Conservation (phyloP, 192 early-diverging fungal genomes). For the Coemansia sp. region DNA sequence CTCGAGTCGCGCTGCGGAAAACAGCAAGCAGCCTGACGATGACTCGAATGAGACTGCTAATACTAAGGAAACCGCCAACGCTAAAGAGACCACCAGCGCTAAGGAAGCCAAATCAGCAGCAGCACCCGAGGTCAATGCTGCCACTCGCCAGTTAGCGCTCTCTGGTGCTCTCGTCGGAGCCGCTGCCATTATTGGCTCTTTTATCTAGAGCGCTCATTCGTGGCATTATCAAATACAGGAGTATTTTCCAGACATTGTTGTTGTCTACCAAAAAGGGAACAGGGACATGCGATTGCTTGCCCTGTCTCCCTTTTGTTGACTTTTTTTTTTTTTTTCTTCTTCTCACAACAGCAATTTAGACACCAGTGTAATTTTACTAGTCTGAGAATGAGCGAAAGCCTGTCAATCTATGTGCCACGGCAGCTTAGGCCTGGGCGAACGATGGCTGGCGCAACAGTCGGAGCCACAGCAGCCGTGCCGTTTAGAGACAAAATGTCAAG, state of each 20-base stretch:
- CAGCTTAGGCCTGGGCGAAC: constrained; percentile 28
- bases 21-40: constrained; percentile 19
- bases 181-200: constrained; percentile 34
- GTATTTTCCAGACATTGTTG: not conserved
- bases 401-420: constrained; percentile 42
- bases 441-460: not conserved
- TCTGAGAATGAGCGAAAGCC: constrained; percentile 32
- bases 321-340: constrained; percentile 7
- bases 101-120: constrained; percentile 23
- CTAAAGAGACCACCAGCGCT: constrained; percentile 26
- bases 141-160: constrained; percentile 39
- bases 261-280: not conserved
- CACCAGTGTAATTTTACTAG: not conserved
- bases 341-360: constrained; percentile 4
- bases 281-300: too few species aligned
- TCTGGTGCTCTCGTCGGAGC: constrained; percentile 44
- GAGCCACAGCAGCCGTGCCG: not conserved
- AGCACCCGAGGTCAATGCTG: constrained; percentile 30
- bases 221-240: not conserved
- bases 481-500: not conserved
- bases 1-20: constrained; percentile 9
- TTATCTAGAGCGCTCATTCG: constrained; percentile 14
- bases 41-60: constrained; percentile 27
- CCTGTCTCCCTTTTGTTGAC: not conserved
- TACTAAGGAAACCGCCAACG: constrained; percentile 4